phyloP scores from a whole-genome alignment of 768 basidiomycete species.

The Naematelia aurantialba region DNA sequence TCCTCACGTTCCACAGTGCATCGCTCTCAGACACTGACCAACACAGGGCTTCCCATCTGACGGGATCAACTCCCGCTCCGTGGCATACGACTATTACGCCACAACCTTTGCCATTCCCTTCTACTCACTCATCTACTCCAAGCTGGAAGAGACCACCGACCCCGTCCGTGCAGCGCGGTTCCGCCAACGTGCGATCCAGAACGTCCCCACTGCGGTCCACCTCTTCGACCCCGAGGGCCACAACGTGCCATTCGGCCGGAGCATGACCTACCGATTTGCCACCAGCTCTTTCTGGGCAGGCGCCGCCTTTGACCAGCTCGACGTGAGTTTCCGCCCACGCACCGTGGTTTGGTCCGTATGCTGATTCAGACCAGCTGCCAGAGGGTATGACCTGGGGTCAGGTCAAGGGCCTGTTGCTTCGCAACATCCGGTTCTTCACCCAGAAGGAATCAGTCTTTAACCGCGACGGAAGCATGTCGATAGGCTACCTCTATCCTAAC shows the following conservation, averaged over 20 bases:
- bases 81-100: slow-evolving; percentile 37
- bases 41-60: slow-evolving; percentile 33
- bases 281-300: slow-evolving; percentile 49
- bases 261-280: slow-evolving; percentile 72
- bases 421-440: slow-evolving; percentile 69
- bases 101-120: slow-evolving; percentile 41
- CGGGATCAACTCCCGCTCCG: slow-evolving; percentile 9
- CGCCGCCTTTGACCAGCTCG: slow-evolving; percentile 25
- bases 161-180: slow-evolving; percentile 14
- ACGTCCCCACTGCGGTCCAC: slow-evolving; percentile 14
- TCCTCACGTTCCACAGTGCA: not conserved
- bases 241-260: slow-evolving; percentile 65
- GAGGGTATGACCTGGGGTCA: slow-evolving; percentile 65
- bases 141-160: slow-evolving; percentile 12
- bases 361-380: slow-evolving; percentile 55
- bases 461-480: slow-evolving; percentile 66
- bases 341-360: slow-evolving; percentile 20
- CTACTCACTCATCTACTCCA: slow-evolving; percentile 32
- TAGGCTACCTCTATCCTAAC: slow-evolving; percentile 66
- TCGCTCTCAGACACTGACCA: not conserved
- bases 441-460: slow-evolving; percentile 56
- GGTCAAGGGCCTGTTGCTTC: slow-evolving; percentile 66
- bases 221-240: slow-evolving; percentile 27
- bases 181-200: slow-evolving; percentile 12
- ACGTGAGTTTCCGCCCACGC: slow-evolving; percentile 62